Evolutionary conservation across 1,284 basidiomycete species (phyloP).

Genomic region (Cryptococcus neoformans): DNA sequence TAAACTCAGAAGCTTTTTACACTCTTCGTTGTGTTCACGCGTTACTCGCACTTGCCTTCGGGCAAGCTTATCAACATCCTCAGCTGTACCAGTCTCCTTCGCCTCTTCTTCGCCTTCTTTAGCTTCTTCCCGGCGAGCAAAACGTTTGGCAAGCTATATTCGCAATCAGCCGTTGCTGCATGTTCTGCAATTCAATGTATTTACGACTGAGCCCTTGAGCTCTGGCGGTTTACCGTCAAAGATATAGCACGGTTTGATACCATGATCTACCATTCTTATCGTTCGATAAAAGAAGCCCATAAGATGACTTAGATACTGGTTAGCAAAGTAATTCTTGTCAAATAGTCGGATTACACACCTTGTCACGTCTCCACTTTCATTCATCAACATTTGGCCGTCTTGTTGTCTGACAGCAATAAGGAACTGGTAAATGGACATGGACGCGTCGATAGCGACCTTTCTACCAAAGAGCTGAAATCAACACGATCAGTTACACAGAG

Average conservation of each 20-base stretch:
- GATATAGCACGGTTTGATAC: slow-evolving; percentile 96
- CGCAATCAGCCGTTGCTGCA: not conserved
- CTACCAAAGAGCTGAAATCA: slow-evolving; percentile 72
- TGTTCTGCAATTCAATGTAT: no score
- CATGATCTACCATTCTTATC: slow-evolving; percentile 97
- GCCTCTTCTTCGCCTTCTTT: slow-evolving; percentile 94
- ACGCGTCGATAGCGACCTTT: slow-evolving; percentile 98
- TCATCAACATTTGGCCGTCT: slow-evolving; percentile 95
- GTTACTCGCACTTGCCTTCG: slow-evolving; percentile 94
- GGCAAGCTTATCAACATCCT: slow-evolving; percentile 88
- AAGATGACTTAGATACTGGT: slow-evolving; percentile 62
- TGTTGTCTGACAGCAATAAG: slow-evolving; percentile 95
- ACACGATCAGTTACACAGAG: not conserved
- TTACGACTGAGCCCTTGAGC: slow-evolving; percentile 90
- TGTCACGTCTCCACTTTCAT: slow-evolving; percentile 94
- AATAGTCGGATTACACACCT: slow-evolving; percentile 52
- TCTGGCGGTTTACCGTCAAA: slow-evolving; percentile 99
- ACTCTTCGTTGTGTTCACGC: slow-evolving; percentile 94
- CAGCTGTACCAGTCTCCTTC: slow-evolving; percentile 87
- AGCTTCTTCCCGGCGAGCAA: slow-evolving; percentile 85
- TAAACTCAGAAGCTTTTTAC: slow-evolving; percentile 75
- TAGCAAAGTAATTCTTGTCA: not conserved
- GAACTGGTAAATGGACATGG: slow-evolving; percentile 81
- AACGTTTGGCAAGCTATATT: slow-evolving; percentile 80
- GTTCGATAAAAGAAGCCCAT: slow-evolving; percentile 99